Evolutionary conservation across 2,329 filamentous ascomycete genomes (phyloP).

Genomic region (Anisogramma anomala): DNA sequence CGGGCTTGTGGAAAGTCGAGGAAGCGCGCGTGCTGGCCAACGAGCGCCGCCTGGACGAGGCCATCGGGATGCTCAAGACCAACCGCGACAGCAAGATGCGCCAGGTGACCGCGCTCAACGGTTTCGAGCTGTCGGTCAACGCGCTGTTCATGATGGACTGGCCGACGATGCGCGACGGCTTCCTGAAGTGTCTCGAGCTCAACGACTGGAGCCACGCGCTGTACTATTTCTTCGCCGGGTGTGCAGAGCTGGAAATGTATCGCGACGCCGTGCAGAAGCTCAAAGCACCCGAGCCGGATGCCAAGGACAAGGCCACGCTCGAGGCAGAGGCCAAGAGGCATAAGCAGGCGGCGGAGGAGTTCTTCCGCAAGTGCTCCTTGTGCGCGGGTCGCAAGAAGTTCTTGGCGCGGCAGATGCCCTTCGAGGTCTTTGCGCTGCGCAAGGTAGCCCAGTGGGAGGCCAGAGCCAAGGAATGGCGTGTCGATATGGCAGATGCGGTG

Average conservation of each 20-base stretch:
- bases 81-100: constrained; percentile 62
- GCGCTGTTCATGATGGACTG: constrained; percentile 73
- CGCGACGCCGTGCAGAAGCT: constrained; percentile 42
- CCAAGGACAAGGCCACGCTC: constrained; percentile 7
- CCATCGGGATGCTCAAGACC: constrained; percentile 52
- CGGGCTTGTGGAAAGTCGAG: constrained; percentile 76
- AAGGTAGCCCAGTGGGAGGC: constrained; percentile 86
- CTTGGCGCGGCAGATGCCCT: constrained; percentile 79
- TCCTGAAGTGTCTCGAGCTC: constrained; percentile 61
- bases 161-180: constrained; percentile 58
- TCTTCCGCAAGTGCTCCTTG: constrained; percentile 59
- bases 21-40: constrained; percentile 67
- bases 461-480: constrained; percentile 52
- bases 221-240: constrained; percentile 81
- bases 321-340: constrained; percentile 37
- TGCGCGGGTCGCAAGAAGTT: constrained; percentile 78
- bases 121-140: constrained; percentile 73
- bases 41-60: constrained; percentile 52
- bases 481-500: constrained; percentile 67
- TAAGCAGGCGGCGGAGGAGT: constrained; percentile 54
- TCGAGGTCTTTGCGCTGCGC: constrained; percentile 73
- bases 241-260: constrained; percentile 71
- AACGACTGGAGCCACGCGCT: constrained; percentile 87
- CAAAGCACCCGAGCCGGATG: constrained; percentile 16
- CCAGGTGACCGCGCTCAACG: constrained; percentile 74